A percentile compares a stretch with the other conserved stretches of the same genome.
Conservation (phyloP, 1,139 yeast genomes). For the Hansenula lynferdii region DNA sequence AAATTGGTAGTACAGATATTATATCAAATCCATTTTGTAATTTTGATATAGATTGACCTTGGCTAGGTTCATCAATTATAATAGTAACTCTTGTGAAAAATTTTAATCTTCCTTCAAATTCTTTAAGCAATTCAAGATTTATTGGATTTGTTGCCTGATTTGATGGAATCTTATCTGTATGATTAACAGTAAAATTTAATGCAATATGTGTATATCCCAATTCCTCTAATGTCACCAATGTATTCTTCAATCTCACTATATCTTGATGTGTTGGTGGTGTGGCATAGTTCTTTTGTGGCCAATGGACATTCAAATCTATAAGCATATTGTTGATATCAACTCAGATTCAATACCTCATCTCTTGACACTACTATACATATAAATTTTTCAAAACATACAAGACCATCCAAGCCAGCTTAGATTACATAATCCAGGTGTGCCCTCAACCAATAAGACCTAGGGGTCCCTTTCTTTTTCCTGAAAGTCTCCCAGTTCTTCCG, state of each 20-base stretch:
- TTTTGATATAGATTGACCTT: conserved; percentile 65
- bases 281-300: conserved; percentile 60
- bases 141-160: conserved; percentile 33
- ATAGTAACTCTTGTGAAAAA: conserved; percentile 73
- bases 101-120: conserved; percentile 38
- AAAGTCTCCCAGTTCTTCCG: too few relatives aligned
- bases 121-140: conserved; percentile 23
- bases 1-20: conserved; percentile 73
- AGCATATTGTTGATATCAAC: conserved; percentile 29
- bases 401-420: too few relatives aligned
- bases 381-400: too few relatives aligned
- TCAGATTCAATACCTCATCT: conserved; percentile 5
- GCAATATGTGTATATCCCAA: conserved; percentile 75
- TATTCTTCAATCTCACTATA: conserved; percentile 39
- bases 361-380: too few relatives aligned
- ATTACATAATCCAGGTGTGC: too few relatives aligned
- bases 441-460: not conserved
- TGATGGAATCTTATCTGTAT: conserved; percentile 52
- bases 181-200: conserved; percentile 57
- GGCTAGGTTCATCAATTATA: conserved; percentile 70
- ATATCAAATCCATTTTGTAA: conserved; percentile 67
- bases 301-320: conserved; percentile 76
- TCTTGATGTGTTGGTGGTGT: conserved; percentile 37
- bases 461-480: not conserved
- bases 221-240: conserved; percentile 49